A percentile compares a stretch with the other conserved stretches of the same genome.
These are phyloP conservation scores for Fusarium sp. DNA, from an alignment of 2,329 filamentous ascomycete genomes.

Conservation along the genomic window DNA sequence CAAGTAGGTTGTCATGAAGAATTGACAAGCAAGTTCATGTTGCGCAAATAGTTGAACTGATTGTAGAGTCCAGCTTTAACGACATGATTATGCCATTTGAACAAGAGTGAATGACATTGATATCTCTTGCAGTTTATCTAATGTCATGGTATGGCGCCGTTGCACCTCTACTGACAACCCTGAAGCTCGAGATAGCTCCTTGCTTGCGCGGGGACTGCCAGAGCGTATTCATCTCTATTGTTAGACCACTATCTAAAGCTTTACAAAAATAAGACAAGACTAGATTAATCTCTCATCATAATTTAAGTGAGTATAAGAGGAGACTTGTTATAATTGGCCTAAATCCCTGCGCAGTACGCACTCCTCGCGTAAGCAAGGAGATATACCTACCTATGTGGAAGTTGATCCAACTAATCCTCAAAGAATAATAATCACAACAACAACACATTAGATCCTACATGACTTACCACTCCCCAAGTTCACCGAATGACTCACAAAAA, in stretches of 20 bases:
- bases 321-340: too few species aligned
- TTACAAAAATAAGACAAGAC: too few species aligned
- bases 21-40: not conserved
- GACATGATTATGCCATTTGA: rapidly evolving
- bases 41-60: not conserved
- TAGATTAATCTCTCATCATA: too few species aligned
- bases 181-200: not conserved
- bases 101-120: not conserved
- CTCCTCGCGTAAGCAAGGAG: too few species aligned
- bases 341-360: too few species aligned
- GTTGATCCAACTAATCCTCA: not conserved
- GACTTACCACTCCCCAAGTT: not conserved
- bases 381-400: not conserved
- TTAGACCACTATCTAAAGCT: too few species aligned
- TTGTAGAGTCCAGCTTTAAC: not conserved
- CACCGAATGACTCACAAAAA: not conserved
- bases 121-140: not conserved
- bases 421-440: not conserved
- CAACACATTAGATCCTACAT: not conserved
- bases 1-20: not conserved
- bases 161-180: not conserved
- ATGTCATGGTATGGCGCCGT: not conserved
- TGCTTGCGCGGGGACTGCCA: too few species aligned
- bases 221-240: too few species aligned
- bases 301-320: too few species aligned